Base-by-base conservation (phyloP, 805 yeast species). In the Lachancea lanzarotensis region DNA sequence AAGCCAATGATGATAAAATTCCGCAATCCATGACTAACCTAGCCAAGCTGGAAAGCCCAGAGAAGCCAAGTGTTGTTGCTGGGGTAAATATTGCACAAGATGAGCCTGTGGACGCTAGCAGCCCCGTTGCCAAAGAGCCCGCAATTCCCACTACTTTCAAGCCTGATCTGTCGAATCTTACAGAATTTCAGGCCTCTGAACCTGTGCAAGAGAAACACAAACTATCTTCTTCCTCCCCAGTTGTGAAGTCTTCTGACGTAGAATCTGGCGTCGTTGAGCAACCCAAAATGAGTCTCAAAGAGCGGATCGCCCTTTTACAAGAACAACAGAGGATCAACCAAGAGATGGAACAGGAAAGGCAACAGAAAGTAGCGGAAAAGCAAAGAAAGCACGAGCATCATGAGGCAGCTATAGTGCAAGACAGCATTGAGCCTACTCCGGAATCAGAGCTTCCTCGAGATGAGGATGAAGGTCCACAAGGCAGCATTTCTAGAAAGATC, bases 231-330 rank as follows among this genome's bases (percentile, higher is more conserved):
- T 10, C 27, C 13, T n/a, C 38, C n/a, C 5, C 15, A 3, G 27
- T n/a, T 35, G 15, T 19, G 2, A 55, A 54, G 13, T 62, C 57
- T 47, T 42, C 41, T 12, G 29, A 25, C 13, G 6, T 12, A 18
- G 39, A 36, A 11, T 4, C 31, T 5, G 11, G 3, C 11, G 5
- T 29, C 11, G 25, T 8, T 9, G 44, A 41, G 13, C 38, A 74
- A 29, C 96, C 96, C 8, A 81, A 84, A 53, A 66, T 89, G 69
- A 82, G 95, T 46, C 70, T 91, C 55, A 84, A 84, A 59, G 97
- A 93, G 54, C 75, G 98, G 52, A 88, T 91, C 59, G 87, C 88
- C 4, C 56, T 86, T 56, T 70, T 91, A 41, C 95, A 90, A 61
- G 78, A 86, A 57, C 80, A 81, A 47, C 96, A 87, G 59, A 78